Evolutionary conservation across 2,329 filamentous ascomycete genomes (phyloP).

Genomic region (Cladosporium sp.): DNA sequence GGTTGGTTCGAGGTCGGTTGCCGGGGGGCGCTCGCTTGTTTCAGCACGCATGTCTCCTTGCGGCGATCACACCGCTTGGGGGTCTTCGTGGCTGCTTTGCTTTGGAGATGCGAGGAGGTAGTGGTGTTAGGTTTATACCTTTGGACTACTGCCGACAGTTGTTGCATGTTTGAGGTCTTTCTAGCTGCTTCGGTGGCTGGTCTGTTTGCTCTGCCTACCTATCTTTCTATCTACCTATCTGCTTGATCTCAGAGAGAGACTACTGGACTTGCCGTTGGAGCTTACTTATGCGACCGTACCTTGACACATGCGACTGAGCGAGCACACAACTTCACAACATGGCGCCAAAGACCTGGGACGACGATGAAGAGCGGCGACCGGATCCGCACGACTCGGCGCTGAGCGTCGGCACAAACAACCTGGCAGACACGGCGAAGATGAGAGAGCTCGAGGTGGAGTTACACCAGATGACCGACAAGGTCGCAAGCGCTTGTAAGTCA

Average conservation of each 20-base stretch:
- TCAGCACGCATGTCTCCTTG: slow-evolving; percentile 4
- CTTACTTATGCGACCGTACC: slow-evolving; percentile 13
- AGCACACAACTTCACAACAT: slow-evolving; percentile 4
- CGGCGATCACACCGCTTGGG: slow-evolving; percentile 7
- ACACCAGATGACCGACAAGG: slow-evolving; percentile 69
- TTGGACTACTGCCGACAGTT: neutral
- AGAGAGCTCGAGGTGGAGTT: slow-evolving; percentile 72
- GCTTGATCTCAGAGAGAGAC: neutral
- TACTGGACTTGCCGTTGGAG: neutral
- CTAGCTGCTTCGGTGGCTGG: neutral
- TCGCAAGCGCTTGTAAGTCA: slow-evolving; percentile 60
- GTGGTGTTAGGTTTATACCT: neutral
- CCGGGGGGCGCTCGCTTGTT: slow-evolving; percentile 1
- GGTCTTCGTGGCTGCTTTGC: slow-evolving; percentile 3
- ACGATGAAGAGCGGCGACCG: slow-evolving; percentile 26
- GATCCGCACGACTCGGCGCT: slow-evolving; percentile 51
- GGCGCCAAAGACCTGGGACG: slow-evolving; percentile 15
- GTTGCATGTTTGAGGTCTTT: neutral
- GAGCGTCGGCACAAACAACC: slow-evolving; percentile 46
- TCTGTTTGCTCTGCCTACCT: neutral
- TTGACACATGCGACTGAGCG: slow-evolving; percentile 5
- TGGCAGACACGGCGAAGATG: slow-evolving; percentile 38
- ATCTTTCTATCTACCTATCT: neutral
- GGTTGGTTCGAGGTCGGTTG: slow-evolving; percentile 9
- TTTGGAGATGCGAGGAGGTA: neutral